phyloP scores from a whole-genome alignment of 768 basidiomycete genomes.

The Calvatia gigantea region DNA sequence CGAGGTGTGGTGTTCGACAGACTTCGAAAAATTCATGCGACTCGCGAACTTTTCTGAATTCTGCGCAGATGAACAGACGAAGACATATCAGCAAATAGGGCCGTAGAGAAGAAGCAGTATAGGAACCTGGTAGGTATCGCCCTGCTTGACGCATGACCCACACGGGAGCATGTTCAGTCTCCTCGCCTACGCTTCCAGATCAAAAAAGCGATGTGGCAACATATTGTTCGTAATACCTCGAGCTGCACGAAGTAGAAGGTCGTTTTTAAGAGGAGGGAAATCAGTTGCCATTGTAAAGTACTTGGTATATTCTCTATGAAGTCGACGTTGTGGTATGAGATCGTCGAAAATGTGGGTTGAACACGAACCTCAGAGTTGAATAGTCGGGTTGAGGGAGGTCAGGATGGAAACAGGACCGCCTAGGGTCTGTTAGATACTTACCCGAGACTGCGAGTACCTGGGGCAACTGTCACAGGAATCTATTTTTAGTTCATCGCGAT shows the following conservation, averaged over 20 bases:
- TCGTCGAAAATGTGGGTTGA: too few species aligned
- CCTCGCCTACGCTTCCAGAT: constrained; percentile 52
- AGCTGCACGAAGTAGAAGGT: constrained; percentile 86
- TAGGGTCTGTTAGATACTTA: too few species aligned
- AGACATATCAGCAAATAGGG: background rate
- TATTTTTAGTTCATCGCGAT: too few species aligned
- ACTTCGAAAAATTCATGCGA: constrained; percentile 93
- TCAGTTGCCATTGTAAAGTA: constrained; percentile 31
- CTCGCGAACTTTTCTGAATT: constrained; percentile 85
- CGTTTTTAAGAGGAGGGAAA: constrained; percentile 81
- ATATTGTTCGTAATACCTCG: constrained; percentile 44
- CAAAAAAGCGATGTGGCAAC: background rate
- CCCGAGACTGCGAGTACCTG: too few species aligned
- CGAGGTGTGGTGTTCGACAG: constrained; percentile 88
- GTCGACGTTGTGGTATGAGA: background rate
- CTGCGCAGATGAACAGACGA: constrained; percentile 33
- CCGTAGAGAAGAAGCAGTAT: constrained; percentile 13
- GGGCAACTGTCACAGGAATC: too few species aligned
- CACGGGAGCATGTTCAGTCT: constrained; percentile 89
- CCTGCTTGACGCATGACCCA: constrained; percentile 99
- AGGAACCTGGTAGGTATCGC: constrained; percentile 85
- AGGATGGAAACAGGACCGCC: too few species aligned
- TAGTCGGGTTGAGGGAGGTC: too few species aligned
- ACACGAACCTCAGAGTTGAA: too few species aligned
- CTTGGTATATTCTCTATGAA: background rate